phyloP scores from a whole-genome alignment of 75 land plant genomes.

The Larix kaempferi region DNA sequence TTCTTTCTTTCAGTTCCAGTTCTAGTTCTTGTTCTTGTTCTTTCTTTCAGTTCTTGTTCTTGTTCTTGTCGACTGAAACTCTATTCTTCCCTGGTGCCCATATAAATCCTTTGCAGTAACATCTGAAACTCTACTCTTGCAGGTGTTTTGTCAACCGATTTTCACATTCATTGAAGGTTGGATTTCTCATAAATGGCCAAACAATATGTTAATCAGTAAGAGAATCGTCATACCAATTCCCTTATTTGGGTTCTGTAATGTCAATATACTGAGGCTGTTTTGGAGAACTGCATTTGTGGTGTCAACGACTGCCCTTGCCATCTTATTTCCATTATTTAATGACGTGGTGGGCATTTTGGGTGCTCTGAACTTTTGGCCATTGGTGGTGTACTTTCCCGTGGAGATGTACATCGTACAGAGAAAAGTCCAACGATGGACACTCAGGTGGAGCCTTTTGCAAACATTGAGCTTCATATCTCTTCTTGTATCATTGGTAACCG shows the following conservation, averaged over 20 bases:
- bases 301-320: slow-evolving; percentile 31
- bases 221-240: slow-evolving; percentile 14
- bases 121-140: slow-evolving; percentile 5
- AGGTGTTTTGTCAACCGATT: slow-evolving; percentile 34
- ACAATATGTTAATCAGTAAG: slow-evolving; percentile 14
- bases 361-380: slow-evolving; percentile 42
- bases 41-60: no score
- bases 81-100: background rate
- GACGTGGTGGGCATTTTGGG: slow-evolving; percentile 36
- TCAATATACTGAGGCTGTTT: slow-evolving; percentile 25
- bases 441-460: slow-evolving; percentile 19
- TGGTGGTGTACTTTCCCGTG: slow-evolving; percentile 48
- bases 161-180: slow-evolving; percentile 29
- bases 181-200: slow-evolving; percentile 17
- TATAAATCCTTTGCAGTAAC: background rate
- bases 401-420: slow-evolving; percentile 30
- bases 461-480: slow-evolving; percentile 21
- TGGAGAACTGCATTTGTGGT: slow-evolving; percentile 43
- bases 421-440: slow-evolving; percentile 21
- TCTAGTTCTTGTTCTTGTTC: no score
- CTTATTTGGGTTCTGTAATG: slow-evolving; percentile 5
- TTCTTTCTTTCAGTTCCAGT: no score
- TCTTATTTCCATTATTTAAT: slow-evolving; percentile 44
- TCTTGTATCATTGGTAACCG: slow-evolving; percentile 19
- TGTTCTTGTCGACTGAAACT: background rate